Evolutionary conservation across 2,329 filamentous ascomycete species (phyloP).

Genomic region (Torrubiellomyces zombiae): DNA sequence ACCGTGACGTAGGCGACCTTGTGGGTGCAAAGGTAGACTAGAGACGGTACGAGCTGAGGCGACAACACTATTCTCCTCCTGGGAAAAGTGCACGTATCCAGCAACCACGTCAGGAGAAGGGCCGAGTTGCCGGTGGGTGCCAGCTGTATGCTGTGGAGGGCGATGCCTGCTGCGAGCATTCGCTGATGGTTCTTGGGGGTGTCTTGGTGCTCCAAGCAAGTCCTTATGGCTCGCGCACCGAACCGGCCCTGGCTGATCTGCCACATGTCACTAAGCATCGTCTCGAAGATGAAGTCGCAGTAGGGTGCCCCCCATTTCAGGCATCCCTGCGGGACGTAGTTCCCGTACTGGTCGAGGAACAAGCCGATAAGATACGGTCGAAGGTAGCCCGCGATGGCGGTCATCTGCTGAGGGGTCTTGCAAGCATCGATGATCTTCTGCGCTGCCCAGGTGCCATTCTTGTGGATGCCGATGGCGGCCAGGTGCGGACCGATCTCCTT

Average conservation of each 20-base stretch:
- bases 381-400: constrained; percentile 67
- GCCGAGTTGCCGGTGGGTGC: constrained; percentile 94
- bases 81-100: constrained; percentile 95
- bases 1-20: constrained; percentile 97
- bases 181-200: constrained; percentile 89
- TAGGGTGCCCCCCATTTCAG: constrained; percentile 77
- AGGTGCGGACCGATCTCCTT: constrained; percentile 75
- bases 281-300: constrained; percentile 96
- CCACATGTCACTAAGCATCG: constrained; percentile 89
- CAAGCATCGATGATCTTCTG: constrained; percentile 98
- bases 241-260: constrained; percentile 85
- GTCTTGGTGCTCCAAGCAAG: constrained; percentile 91
- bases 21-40: constrained; percentile 93
- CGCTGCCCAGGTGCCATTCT: constrained; percentile 97
- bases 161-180: constrained; percentile 84
- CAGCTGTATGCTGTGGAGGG: constrained; percentile 90
- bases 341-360: constrained; percentile 95
- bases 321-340: constrained; percentile 95
- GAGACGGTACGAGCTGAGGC: constrained; percentile 76
- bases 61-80: constrained; percentile 80
- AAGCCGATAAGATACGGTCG: constrained; percentile 76
- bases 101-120: constrained; percentile 86
- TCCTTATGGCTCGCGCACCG: constrained; percentile 88
- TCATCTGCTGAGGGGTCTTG: constrained; percentile 69
- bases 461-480: constrained; percentile 93